Evolutionary conservation across 2,329 filamentous ascomycete genomes (phyloP), one percentile per base, ranked within the genome.

Genomic region (Pezizomycotina sp.): DNA sequence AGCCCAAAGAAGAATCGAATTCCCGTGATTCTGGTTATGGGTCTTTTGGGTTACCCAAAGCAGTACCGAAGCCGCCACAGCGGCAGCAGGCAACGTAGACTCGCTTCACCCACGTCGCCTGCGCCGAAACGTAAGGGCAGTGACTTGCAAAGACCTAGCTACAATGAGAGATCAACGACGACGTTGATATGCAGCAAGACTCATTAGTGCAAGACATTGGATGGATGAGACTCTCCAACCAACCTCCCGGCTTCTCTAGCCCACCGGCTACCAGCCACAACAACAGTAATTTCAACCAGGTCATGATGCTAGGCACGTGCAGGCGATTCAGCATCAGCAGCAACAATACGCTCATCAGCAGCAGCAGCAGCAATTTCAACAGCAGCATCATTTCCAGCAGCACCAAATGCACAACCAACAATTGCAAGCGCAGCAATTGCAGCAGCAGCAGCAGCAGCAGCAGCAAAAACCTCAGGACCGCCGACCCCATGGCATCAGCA

Each of bases 281-380:
- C 55, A 58, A 31, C 62, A 62, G 36, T 58, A 66, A 26, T 60
- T 62, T 48, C 63, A 65, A 10, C 61, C 62, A 4, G 52, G 60
- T 6, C 60, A 64, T 4, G 53, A 60, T 3, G 57, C 61, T 6
- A 71, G 74, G 39, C 73, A 74, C 47, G 71, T 76, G 47, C 61
- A 62, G 28, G 64, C 66, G 26, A 53, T 74, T 26, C 71, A 73
- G 42, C 65, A 69, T 24, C 69, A 77, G 52, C 55, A 77, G n/a
- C 69, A 70, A 47, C 64, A 65, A 38, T 72, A 76, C 23, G 23
- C 39, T 14, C 43, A 46, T 19, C 42, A 47, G 15, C 45, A 47
- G 25, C 42, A 45, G 41, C 43, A 47, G 20, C 36, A 42, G 10
- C 46, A 47, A 16, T 31, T 40, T 25, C 34, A 42, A 20, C 43